phyloP scores from a whole-genome alignment of 768 basidiomycete species.

The Sarcodon sp. region DNA sequence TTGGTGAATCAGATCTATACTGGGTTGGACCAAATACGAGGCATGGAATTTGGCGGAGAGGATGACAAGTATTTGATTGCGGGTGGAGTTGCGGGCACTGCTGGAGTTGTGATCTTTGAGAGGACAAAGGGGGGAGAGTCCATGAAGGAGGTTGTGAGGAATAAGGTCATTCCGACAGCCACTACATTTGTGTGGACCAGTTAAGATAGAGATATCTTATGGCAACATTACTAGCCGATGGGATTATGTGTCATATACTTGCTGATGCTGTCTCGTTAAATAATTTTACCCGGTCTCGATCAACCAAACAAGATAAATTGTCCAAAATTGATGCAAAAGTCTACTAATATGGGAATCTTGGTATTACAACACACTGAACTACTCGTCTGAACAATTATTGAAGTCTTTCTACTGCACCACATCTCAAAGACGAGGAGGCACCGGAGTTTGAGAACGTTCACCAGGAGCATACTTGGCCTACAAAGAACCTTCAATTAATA shows the following conservation, averaged over 20 bases:
- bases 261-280: too few relatives aligned
- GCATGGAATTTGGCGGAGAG: constrained; percentile 43
- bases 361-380: too few relatives aligned
- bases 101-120: constrained; percentile 44
- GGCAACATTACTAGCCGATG: too few relatives aligned
- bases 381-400: too few relatives aligned
- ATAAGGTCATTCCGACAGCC: constrained; percentile 36
- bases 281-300: too few relatives aligned
- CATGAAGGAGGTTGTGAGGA: constrained; percentile 37
- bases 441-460: background rate
- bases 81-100: constrained; percentile 36
- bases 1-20: constrained; percentile 46
- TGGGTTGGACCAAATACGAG: constrained; percentile 48
- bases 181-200: constrained; percentile 38
- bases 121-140: constrained; percentile 40
- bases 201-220: too few relatives aligned
- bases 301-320: too few relatives aligned
- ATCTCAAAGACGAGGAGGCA: background rate
- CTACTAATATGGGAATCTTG: too few relatives aligned
- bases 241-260: too few relatives aligned
- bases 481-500: background rate
- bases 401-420: background rate
- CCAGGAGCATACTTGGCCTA: constrained; percentile 50
- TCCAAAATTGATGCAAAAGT: too few relatives aligned
- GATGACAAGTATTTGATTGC: constrained; percentile 44